Conservation (phyloP, 768 basidiomycete species). For the Kwoniella heveanensis region DNA sequence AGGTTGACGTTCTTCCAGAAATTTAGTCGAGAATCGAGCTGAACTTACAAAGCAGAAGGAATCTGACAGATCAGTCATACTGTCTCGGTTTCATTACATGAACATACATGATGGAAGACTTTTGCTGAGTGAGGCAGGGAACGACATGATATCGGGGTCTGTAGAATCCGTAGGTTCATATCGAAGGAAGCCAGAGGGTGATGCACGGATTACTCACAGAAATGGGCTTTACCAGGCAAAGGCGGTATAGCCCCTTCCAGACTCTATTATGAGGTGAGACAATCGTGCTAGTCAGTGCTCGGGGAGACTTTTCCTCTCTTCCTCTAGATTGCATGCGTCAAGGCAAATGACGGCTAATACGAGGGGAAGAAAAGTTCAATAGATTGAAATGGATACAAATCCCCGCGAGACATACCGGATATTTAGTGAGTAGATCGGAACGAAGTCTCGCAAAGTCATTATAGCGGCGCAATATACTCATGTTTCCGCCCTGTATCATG, state of each 20-base stretch:
- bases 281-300: too few relatives aligned
- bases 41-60: not conserved
- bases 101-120: too few relatives aligned
- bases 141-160: too few relatives aligned
- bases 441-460: slow-evolving; percentile 48
- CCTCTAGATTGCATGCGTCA: too few relatives aligned
- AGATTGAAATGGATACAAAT: not conserved
- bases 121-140: too few relatives aligned
- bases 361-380: too few relatives aligned
- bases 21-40: slow-evolving; percentile 51
- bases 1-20: slow-evolving; percentile 46
- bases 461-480: slow-evolving; percentile 46
- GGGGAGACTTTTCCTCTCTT: too few relatives aligned
- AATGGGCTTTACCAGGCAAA: slow-evolving; percentile 50
- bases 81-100: too few relatives aligned
- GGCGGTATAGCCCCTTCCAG: slow-evolving; percentile 39
- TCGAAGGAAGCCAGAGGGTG: too few relatives aligned
- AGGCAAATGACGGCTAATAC: too few relatives aligned
- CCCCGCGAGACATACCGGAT: slow-evolving; percentile 41
- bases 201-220: slow-evolving; percentile 34
- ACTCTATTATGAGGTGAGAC: slow-evolving; percentile 23
- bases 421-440: slow-evolving; percentile 28
- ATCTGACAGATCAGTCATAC: not conserved
- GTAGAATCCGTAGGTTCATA: too few relatives aligned
- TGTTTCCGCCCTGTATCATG: slow-evolving; percentile 35